A percentile compares a stretch with the other conserved stretches of the same genome.
phyloP scores from a whole-genome alignment of 2,329 filamentous ascomycete species.

The Metarhizium rileyi region DNA sequence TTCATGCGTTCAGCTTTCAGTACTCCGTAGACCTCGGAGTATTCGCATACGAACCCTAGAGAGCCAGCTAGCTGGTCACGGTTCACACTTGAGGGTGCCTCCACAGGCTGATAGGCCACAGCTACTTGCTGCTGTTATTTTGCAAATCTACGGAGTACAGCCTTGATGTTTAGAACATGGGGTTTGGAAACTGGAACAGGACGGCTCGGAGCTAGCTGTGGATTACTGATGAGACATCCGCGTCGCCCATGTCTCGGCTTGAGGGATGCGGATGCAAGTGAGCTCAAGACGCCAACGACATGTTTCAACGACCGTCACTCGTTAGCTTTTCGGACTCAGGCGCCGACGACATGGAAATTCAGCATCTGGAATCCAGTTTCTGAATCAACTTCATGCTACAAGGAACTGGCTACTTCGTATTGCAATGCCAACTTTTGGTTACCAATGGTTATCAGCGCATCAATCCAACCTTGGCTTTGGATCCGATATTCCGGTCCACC shows the following conservation, averaged over 20 bases:
- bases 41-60: background rate
- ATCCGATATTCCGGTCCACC: background rate
- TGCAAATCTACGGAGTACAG: too few species aligned
- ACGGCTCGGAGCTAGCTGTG: background rate
- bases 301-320: background rate
- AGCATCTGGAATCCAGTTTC: background rate
- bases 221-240: background rate
- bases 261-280: background rate
- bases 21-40: too few species aligned
- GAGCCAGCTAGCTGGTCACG: too few species aligned
- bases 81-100: too few species aligned
- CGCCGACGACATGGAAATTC: background rate
- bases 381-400: background rate
- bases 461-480: background rate
- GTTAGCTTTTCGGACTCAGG: background rate
- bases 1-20: background rate
- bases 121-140: too few species aligned
- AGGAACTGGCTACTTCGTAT: background rate
- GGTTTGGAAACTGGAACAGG: too few species aligned
- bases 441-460: background rate
- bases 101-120: too few species aligned
- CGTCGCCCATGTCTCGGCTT: background rate
- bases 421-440: background rate
- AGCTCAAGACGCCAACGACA: background rate
- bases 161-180: too few species aligned